phyloP scores from a whole-genome alignment of 495 filamentous ascomycete species.

The Cercophora sp. region DNA sequence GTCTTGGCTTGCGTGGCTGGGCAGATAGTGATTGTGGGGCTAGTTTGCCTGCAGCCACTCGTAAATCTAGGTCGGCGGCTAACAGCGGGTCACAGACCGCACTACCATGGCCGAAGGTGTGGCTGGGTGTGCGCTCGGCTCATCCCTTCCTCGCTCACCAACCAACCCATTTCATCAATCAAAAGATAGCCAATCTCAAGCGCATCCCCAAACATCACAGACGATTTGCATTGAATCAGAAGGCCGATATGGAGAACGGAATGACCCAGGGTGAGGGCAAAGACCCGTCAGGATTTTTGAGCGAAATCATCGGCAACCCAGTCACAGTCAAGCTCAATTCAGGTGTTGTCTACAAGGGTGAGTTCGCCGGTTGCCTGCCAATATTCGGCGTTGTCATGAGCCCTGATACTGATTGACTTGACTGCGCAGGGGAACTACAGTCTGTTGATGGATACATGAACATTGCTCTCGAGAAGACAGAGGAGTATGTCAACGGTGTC shows the following conservation, averaged over 20 bases:
- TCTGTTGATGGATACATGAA: slow-evolving; percentile 99
- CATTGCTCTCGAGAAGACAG: slow-evolving; percentile 90
- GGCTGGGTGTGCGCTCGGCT: no score
- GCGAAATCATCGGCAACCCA: slow-evolving; percentile 84
- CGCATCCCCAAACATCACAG: no score
- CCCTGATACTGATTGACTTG: slow-evolving; percentile 6
- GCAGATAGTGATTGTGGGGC: no score
- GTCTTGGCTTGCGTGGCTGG: no score
- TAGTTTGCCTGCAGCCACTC: no score
- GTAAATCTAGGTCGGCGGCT: no score
- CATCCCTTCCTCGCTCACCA: no score
- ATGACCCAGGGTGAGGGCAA: slow-evolving; percentile 61
- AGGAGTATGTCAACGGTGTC: slow-evolving; percentile 82
- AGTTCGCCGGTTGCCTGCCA: slow-evolving; percentile 8
- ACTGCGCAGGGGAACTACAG: slow-evolving; percentile 72
- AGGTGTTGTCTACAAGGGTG: slow-evolving; percentile 93
- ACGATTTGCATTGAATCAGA: no score
- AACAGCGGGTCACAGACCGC: no score
- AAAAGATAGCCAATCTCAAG: not conserved
- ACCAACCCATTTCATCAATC: no score
- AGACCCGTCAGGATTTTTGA: slow-evolving; percentile 86
- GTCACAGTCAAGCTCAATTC: slow-evolving; percentile 96
- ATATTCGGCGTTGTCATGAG: not conserved
- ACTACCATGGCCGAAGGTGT: no score
- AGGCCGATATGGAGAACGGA: slow-evolving; percentile 72